Base-by-base conservation (phyloP, 257 asterid genomes). In the Paulownia fortunei region DNA sequence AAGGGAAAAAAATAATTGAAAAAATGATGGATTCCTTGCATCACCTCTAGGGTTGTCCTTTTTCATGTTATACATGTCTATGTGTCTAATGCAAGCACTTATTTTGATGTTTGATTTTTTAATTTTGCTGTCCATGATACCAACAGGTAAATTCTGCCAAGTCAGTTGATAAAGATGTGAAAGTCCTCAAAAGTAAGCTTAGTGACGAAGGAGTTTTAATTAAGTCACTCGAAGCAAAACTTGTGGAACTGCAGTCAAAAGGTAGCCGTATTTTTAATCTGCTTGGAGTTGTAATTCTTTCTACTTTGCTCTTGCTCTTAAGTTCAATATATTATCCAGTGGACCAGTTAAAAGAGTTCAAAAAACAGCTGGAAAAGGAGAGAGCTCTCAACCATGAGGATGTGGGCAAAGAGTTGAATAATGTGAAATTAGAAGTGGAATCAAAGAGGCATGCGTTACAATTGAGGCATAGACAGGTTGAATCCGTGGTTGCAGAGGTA, bases 131-230 rank as follows among this genome's bases (percentile, higher is more conserved):
- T 56, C 13, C 60, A 41, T 52, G 9, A 49, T 79, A 46, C 70
- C 76, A 23, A 64, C 84, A 92, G 99, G 96, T 86, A 37, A 87
- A 81, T 83, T 87, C 91, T 26, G 87, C 88, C 0, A 95, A 95
- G 83, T 80, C 96, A 42, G 85, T 84, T 76, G 98, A 95, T 77
- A 91, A 91, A 82, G 97, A 95, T 30, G 86, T 90, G 39, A 93
- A 95, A 81, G 80, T 76, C 80, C 94, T 91, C 52, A 92, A 86
- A 87, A 83, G 73, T 71, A 87, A 89, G 79, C 85, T 87, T 64
- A 82, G 95, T 58, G 97, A 94, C 3, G 92, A 94, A 73, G 92
- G 78, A 51, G 86, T 94, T 77, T 42, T 51, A 32, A 87, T 81
- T 49, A 94, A 91, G 84, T 87, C 98, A 34, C 91, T 85, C 18